Evolutionary conservation across 768 basidiomycete species (phyloP).

Genomic region (Boletus sensibilis): DNA sequence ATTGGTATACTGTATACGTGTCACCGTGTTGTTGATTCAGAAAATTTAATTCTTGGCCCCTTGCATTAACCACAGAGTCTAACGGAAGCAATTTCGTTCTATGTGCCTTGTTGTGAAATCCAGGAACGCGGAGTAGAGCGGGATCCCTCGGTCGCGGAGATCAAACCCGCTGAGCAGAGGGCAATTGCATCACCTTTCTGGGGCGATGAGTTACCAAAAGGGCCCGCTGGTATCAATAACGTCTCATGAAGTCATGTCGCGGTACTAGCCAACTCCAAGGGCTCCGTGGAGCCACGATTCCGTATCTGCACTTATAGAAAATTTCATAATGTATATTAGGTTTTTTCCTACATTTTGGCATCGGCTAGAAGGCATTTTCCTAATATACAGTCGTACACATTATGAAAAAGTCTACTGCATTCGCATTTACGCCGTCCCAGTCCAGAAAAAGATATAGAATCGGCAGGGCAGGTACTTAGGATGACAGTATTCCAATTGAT

Average conservation of each 20-base stretch:
- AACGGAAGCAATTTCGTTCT: constrained; percentile 30
- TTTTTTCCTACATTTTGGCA: background rate
- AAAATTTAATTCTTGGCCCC: constrained; percentile 10
- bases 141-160: constrained; percentile 29
- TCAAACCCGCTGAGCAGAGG: constrained; percentile 17
- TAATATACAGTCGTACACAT: background rate
- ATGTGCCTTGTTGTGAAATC: constrained; percentile 12
- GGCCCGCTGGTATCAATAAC: constrained; percentile 4
- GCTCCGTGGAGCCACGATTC: constrained; percentile 23
- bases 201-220: background rate
- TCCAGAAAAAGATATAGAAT: background rate
- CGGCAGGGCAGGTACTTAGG: background rate
- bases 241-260: constrained; percentile 1
- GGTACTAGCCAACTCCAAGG: constrained; percentile 21
- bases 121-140: constrained; percentile 6
- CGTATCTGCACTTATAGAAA: background rate
- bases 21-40: background rate
- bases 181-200: constrained; percentile 6
- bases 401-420: background rate
- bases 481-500: constrained; percentile 1
- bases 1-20: constrained; percentile 19
- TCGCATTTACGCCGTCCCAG: constrained; percentile 1
- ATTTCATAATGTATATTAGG: background rate
- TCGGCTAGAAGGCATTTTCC: background rate
- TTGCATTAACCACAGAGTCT: constrained; percentile 18